Percentiles rank a stretch among this genome's conserved stretches.
Conservation (phyloP, 306 rosid genomes). For the Alnus rubra region DNA sequence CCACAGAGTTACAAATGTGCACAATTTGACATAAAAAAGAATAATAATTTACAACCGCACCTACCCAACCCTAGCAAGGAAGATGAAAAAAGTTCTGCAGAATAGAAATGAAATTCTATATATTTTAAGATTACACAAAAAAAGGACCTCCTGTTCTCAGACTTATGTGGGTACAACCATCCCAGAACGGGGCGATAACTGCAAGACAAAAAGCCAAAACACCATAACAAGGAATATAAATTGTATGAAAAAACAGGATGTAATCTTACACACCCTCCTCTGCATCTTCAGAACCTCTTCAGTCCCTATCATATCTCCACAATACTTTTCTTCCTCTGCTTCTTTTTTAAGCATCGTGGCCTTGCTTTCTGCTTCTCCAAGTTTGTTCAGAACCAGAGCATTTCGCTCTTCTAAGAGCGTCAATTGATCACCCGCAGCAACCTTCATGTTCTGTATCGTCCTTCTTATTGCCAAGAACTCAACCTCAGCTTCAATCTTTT, state of each 20-base stretch:
- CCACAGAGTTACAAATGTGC: constrained; percentile 17
- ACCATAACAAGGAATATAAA: constrained; percentile 47
- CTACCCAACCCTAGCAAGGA: constrained; percentile 24
- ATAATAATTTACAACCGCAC: constrained; percentile 22
- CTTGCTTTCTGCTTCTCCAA: constrained; percentile 49
- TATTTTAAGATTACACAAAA: constrained; percentile 40
- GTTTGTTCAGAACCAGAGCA: constrained; percentile 42
- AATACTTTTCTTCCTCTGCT: constrained; percentile 51
- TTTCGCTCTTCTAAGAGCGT: constrained; percentile 54
- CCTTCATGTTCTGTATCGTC: constrained; percentile 47
- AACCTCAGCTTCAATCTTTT: constrained; percentile 74
- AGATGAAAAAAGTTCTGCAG: constrained; percentile 30
- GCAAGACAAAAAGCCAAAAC: constrained; percentile 48
- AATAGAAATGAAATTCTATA: constrained; percentile 30
- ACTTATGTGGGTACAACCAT: constrained; percentile 76
- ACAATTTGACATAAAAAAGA: constrained; percentile 31
- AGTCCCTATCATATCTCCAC: constrained; percentile 48
- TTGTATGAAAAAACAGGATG: constrained; percentile 57
- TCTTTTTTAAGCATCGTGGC: constrained; percentile 54
- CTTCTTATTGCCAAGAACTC: constrained; percentile 51
- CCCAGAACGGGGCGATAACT: constrained; percentile 46
- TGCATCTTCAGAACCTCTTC: constrained; percentile 60
- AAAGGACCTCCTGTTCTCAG: constrained; percentile 12
- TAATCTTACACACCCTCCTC: constrained; percentile 54
- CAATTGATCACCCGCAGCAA: constrained; percentile 31